These are phyloP conservation scores for Zygoascus flipseniorum DNA, from an alignment of 805 yeast species.

Conservation along the genomic window DNA sequence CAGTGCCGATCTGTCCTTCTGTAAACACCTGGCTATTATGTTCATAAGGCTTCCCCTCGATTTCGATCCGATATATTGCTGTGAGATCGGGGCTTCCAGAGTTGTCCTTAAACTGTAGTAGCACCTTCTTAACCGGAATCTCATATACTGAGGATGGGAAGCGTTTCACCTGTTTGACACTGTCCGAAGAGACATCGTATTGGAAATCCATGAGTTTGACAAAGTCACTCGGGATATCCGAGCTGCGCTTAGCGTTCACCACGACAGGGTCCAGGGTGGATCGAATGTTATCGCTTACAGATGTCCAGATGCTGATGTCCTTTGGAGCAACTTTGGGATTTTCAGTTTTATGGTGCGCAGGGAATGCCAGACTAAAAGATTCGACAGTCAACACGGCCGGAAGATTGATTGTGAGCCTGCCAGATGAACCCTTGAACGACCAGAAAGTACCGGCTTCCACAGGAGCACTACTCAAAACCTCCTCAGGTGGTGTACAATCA, in stretches of 20 bases:
- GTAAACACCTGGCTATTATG: background rate
- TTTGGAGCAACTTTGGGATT: slow-evolving; percentile 24
- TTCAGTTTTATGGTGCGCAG: slow-evolving; percentile 14
- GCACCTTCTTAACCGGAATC: background rate
- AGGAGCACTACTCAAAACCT: background rate
- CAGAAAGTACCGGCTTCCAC: slow-evolving; percentile 23
- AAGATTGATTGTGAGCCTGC: slow-evolving; percentile 22
- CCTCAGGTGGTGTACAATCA: background rate
- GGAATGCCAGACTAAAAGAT: slow-evolving; percentile 23
- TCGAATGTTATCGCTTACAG: slow-evolving; percentile 13
- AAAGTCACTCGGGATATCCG: slow-evolving; percentile 6
- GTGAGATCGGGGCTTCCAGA: background rate
- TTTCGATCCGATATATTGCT: background rate
- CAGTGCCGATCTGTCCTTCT: background rate
- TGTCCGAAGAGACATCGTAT: slow-evolving; percentile 14
- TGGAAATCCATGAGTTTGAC: slow-evolving; percentile 16
- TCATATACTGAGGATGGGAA: background rate
- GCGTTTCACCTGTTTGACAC: background rate
- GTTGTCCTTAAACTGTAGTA: background rate
- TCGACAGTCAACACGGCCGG: slow-evolving; percentile 17
- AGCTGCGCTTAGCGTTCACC: background rate
- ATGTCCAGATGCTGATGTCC: slow-evolving; percentile 23
- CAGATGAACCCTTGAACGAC: slow-evolving; percentile 26
- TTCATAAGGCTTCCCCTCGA: background rate
- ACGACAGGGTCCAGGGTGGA: background rate